Base-by-base conservation (phyloP, 768 basidiomycete genomes). In the Kwoniella sp. region DNA sequence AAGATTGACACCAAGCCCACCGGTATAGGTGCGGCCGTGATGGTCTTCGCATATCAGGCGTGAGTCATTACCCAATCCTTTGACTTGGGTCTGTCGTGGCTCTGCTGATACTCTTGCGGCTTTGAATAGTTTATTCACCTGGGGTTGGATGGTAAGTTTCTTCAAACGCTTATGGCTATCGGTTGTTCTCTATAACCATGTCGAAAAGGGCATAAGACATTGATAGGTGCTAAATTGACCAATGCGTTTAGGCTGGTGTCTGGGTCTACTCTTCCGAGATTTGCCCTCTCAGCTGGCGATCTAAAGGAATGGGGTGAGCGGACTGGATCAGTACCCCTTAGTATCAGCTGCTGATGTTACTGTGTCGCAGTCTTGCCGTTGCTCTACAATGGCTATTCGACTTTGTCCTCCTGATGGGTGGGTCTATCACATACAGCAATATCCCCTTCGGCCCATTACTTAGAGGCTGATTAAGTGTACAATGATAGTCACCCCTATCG, bases 301-400 rank as follows among this genome's bases (percentile, higher is more conserved):
- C 61, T 17, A 63, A 63, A 27, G 61, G 61, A 19, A 57, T 63
- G 54, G 61, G 61, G 61, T 63, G 30, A 57, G 61, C n/a, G n/a
- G n/a, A n/a, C n/a, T n/a, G n/a, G n/a, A n/a, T n/a, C n/a, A n/a
- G n/a, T n/a, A n/a, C n/a, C n/a, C n/a, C n/a, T n/a, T n/a, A n/a
- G n/a, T n/a, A n/a, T n/a, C n/a, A n/a, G n/a, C n/a, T n/a, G n/a
- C n/a, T n/a, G n/a, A n/a, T n/a, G n/a, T n/a, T n/a, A n/a, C n/a
- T n/a, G n/a, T 10, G 22, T 52, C 13, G 10, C 37, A 67, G 65
- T 58, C 60, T 67, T 2, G 55, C 54, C 40, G 65, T 67, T 10
- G 65, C 65, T 47, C 29, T 62, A 22, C 65, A 67, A 58, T 67
- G 65, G 65, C 56, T 67, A 25, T 67, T 67, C 40, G 65, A 67